phyloP scores from a whole-genome alignment of 805 yeast genomes.

The Sugiyamaella marilandica region DNA sequence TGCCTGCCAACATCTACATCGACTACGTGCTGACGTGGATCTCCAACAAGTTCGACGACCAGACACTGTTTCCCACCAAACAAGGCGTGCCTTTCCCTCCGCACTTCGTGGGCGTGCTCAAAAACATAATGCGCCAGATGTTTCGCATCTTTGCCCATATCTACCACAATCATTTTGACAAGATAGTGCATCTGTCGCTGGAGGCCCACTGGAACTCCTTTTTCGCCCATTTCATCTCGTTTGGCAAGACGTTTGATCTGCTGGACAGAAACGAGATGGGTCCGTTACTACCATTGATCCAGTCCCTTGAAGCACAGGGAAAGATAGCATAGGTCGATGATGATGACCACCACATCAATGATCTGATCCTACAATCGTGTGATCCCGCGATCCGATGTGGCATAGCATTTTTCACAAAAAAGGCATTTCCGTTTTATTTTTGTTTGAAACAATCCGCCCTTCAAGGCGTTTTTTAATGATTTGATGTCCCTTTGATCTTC shows the following conservation, averaged over 20 bases:
- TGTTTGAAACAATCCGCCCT: too few relatives aligned
- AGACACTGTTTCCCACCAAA: conserved; percentile 84
- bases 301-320: conserved; percentile 78
- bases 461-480: too few relatives aligned
- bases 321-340: conserved; percentile 54
- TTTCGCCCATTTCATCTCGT: conserved; percentile 89
- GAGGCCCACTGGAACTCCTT: conserved; percentile 99
- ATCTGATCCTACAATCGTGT: too few relatives aligned
- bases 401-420: too few relatives aligned
- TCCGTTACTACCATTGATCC: conserved; percentile 74
- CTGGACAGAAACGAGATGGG: conserved; percentile 74
- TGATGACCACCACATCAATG: too few relatives aligned
- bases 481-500: too few relatives aligned
- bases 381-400: too few relatives aligned
- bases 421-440: too few relatives aligned
- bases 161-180: conserved; percentile 91
- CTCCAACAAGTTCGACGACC: conserved; percentile 80
- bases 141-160: conserved; percentile 93
- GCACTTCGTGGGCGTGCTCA: conserved; percentile 72
- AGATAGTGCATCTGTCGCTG: conserved; percentile 79
- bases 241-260: conserved; percentile 76
- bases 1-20: conserved; percentile 91
- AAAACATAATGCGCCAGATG: conserved; percentile 85
- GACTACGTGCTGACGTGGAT: conserved; percentile 92
- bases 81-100: conserved; percentile 87